Percentiles rank a stretch among this genome's conserved stretches.
Evolutionary conservation across 352 stramenopile genomes (phyloP).

Genomic region (Phytophthora cactorum): DNA sequence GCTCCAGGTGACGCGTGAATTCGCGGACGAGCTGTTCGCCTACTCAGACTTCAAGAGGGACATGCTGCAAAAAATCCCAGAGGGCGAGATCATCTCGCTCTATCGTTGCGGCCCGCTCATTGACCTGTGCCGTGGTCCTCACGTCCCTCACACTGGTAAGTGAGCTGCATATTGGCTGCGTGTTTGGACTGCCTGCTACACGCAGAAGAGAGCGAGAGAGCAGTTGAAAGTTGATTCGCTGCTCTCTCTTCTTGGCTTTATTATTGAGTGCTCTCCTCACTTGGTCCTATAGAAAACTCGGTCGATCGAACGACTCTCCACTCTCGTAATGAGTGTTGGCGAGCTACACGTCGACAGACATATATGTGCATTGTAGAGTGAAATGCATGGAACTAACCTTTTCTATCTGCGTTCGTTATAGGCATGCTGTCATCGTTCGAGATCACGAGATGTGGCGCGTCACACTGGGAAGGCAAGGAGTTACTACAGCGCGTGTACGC

Average conservation of each 20-base stretch:
- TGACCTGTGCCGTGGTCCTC: slow-evolving; percentile 96
- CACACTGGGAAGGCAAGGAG: slow-evolving; percentile 92
- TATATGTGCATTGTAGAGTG: slow-evolving; percentile 12
- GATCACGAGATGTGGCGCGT: slow-evolving; percentile 94
- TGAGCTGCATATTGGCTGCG: slow-evolving; percentile 16
- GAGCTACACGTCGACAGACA: slow-evolving; percentile 89
- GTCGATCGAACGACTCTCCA: slow-evolving; percentile 72
- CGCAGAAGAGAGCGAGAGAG: slow-evolving; percentile 92
- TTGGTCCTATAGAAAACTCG: slow-evolving; percentile 57
- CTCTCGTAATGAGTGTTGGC: slow-evolving; percentile 74
- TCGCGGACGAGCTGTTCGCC: slow-evolving; percentile 90
- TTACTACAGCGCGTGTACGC: slow-evolving; percentile 97
- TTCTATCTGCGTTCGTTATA: slow-evolving; percentile 26
- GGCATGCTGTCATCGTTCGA: slow-evolving; percentile 94
- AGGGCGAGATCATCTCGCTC: slow-evolving; percentile 93
- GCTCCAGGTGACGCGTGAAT: slow-evolving; percentile 91
- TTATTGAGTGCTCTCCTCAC: slow-evolving; percentile 16
- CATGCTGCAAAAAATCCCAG: slow-evolving; percentile 97
- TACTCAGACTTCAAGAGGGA: slow-evolving; percentile 98
- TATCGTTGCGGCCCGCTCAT: slow-evolving; percentile 99
- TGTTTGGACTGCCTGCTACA: slow-evolving; percentile 53
- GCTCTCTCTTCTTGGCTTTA: slow-evolving; percentile 13
- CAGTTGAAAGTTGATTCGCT: slow-evolving; percentile 35
- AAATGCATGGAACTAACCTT: background rate
- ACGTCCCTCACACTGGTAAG: slow-evolving; percentile 94